phyloP scores from a whole-genome alignment of 2,329 filamentous ascomycete genomes.

The Periconia sp. region DNA sequence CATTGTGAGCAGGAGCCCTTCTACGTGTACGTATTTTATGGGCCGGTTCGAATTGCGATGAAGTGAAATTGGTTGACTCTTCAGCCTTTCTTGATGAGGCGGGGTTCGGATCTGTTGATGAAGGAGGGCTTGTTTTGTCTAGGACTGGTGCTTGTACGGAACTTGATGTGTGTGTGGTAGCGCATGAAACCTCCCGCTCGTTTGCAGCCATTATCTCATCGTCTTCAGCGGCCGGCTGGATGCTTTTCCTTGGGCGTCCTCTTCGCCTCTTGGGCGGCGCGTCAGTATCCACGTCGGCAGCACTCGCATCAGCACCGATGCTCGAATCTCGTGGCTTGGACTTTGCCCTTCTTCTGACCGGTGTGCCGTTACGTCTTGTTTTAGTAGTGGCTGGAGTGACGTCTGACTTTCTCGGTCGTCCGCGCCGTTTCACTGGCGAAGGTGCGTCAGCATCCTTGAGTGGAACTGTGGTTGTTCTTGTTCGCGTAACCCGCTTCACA shows the following conservation, averaged over 20 bases:
- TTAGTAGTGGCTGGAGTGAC: constrained; percentile 28
- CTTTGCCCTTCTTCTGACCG: constrained; percentile 32
- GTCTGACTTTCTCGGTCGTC: constrained; percentile 46
- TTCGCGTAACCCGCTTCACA: constrained; percentile 32
- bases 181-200: too few relatives aligned
- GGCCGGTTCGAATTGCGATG: constrained; percentile 20
- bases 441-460: constrained; percentile 48
- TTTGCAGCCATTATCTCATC: constrained; percentile 19
- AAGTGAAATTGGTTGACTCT: constrained; percentile 16
- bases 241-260: constrained; percentile 41
- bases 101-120: background rate
- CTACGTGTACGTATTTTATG: constrained; percentile 29
- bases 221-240: constrained; percentile 24
- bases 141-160: too few relatives aligned
- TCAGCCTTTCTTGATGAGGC: constrained; percentile 6
- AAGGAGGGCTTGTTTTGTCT: too few relatives aligned
- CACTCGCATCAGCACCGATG: constrained; percentile 23
- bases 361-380: constrained; percentile 40
- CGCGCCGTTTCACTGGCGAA: constrained; percentile 45
- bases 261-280: constrained; percentile 34
- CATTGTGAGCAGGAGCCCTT: constrained; percentile 35
- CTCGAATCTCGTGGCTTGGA: constrained; percentile 28
- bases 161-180: too few relatives aligned
- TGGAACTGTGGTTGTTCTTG: constrained; percentile 49
- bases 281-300: constrained; percentile 31